Evolutionary conservation across 1,139 yeast genomes (phyloP), one percentile per base, ranked within the genome.

Genomic region (Meyerozyma smithsonii): DNA sequence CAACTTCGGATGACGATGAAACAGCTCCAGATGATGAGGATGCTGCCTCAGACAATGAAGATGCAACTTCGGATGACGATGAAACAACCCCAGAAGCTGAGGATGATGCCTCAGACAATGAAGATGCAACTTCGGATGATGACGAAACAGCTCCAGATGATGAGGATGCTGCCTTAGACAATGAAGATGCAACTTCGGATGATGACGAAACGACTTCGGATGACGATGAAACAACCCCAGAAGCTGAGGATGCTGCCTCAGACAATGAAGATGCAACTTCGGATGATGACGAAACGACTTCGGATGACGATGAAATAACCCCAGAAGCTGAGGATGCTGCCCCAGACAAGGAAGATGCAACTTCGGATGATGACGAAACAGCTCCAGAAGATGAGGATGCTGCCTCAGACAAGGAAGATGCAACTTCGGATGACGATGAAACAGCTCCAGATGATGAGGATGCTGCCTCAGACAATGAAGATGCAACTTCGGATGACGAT

Each of bases 31-130:
- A 28, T 16, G 34, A n/a, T n/a, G 33, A 17, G n/a, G 36, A 24
- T 15, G 33, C 20, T 7, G 33, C 40, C 15, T 7, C 34, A n/a
- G 42, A 28, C 19, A 28, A 36, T 8, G 41, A 17, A 24, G 16
- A 7, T 7, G 24, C 24, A 7, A 8, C 24, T 8, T 8, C 21
- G 6, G 32, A 28, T 17, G 36, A 12, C n/a, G 38, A 30, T 8
- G 37, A 23, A 20, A 17, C 38, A 17, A 28, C 36, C n/a, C 23
- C 40, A 20, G 42, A 28, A 20, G 28, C 15, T 8, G 45, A 34
- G 6, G 45, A 32, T 24, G 42, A 24, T 20, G 41, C 25, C 26
- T 35, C 38, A 38, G 36, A 25, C 20, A 44, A 36, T 10, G 42
- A 30, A 11, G 37, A 15, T 8, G 42, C 37, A 16, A 42, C 32